phyloP scores from a whole-genome alignment of 2,329 filamentous ascomycete genomes.

The Claviceps africana region DNA sequence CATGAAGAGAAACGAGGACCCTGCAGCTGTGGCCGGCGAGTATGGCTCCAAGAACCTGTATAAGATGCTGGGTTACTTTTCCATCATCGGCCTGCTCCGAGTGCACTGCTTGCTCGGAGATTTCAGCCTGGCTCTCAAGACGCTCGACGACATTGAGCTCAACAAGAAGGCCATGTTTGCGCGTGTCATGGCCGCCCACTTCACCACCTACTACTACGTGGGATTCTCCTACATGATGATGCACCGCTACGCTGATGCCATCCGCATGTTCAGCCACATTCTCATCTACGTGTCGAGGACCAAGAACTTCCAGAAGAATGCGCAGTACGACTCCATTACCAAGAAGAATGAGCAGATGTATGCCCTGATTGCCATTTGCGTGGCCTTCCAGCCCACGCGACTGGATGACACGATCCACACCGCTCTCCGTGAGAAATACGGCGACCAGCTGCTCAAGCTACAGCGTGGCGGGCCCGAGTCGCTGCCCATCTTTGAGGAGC shows the following conservation, averaged over 20 bases:
- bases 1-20: slow-evolving; percentile 87
- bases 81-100: slow-evolving; percentile 89
- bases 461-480: slow-evolving; percentile 92
- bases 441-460: slow-evolving; percentile 91
- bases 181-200: slow-evolving; percentile 97
- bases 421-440: slow-evolving; percentile 95
- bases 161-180: slow-evolving; percentile 99
- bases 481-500: slow-evolving; percentile 92
- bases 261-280: slow-evolving; percentile 99
- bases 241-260: slow-evolving; percentile 96
- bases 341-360: slow-evolving; percentile 99
- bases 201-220: slow-evolving; percentile 99
- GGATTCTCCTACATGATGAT: slow-evolving; percentile 99
- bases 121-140: slow-evolving; percentile 96
- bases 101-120: slow-evolving; percentile 95
- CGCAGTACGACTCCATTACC: slow-evolving; percentile 93
- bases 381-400: slow-evolving; percentile 91
- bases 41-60: slow-evolving; percentile 92
- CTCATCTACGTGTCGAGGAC: slow-evolving; percentile 96
- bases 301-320: slow-evolving; percentile 99
- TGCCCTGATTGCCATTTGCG: slow-evolving; percentile 94
- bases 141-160: slow-evolving; percentile 96
- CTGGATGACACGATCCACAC: slow-evolving; percentile 99
- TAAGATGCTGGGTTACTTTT: slow-evolving; percentile 98
- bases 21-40: slow-evolving; percentile 75